Evolutionary conservation across 2,329 filamentous ascomycete genomes (phyloP).

Genomic region (Zymoseptoria pseudotritici): DNA sequence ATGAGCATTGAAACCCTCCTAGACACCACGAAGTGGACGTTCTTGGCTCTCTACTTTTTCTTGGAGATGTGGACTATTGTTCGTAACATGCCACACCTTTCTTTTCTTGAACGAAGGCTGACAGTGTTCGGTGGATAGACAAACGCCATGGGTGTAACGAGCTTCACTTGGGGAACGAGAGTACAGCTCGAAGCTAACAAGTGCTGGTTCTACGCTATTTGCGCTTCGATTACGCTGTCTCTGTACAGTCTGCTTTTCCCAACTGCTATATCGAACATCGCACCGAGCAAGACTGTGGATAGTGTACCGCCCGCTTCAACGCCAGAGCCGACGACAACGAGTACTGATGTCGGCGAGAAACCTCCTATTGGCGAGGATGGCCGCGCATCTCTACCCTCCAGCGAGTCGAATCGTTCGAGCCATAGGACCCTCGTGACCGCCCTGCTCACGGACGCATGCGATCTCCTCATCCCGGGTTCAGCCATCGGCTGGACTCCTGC

Average conservation of each 20-base stretch:
- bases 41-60: constrained; percentile 59
- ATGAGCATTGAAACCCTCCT: constrained; percentile 34
- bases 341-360: not conserved
- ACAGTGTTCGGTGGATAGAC: constrained; percentile 2
- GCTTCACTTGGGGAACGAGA: constrained; percentile 35
- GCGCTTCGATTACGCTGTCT: constrained; percentile 41
- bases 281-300: not conserved
- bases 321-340: not conserved
- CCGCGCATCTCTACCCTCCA: not conserved
- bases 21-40: constrained; percentile 50
- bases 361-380: not conserved
- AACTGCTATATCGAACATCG: not conserved
- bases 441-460: constrained; percentile 51
- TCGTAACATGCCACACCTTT: constrained; percentile 29
- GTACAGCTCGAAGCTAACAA: constrained; percentile 56
- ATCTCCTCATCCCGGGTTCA: constrained; percentile 55
- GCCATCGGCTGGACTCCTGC: constrained; percentile 54
- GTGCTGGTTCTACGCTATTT: constrained; percentile 61
- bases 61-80: constrained; percentile 59
- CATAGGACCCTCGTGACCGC: not conserved
- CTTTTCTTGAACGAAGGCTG: not conserved
- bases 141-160: constrained; percentile 46
- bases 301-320: not conserved
- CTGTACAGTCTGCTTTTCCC: constrained; percentile 22
- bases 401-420: not conserved